These are phyloP conservation scores for Aspergillus indologenus DNA, from an alignment of 495 filamentous ascomycete genomes.

Conservation along the genomic window DNA sequence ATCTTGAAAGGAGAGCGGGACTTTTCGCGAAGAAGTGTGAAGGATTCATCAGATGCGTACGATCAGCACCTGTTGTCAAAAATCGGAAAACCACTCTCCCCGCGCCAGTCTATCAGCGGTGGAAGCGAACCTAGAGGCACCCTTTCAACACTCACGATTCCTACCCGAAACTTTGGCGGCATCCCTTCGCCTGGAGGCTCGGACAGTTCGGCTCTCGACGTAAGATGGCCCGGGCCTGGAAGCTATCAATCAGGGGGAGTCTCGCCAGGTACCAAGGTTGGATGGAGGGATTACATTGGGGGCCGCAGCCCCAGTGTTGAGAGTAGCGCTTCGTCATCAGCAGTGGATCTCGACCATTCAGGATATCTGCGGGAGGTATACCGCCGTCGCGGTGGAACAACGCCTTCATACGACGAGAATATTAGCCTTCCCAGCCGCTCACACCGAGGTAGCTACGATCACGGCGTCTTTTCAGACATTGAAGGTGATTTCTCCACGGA, in stretches of 20 bases:
- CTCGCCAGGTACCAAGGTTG: conserved; percentile 43
- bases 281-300: conserved; percentile 44
- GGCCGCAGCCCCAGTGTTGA: conserved; percentile 51
- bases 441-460: conserved; percentile 62
- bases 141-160: conserved; percentile 45
- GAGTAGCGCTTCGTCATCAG: conserved; percentile 45
- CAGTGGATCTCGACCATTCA: conserved; percentile 39
- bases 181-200: conserved; percentile 46
- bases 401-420: conserved; percentile 49
- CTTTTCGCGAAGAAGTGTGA: conserved; percentile 53
- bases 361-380: conserved; percentile 32
- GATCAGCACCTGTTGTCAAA: conserved; percentile 78
- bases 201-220: conserved; percentile 41
- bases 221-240: conserved; percentile 41
- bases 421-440: conserved; percentile 47
- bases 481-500: conserved; percentile 68
- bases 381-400: conserved; percentile 37
- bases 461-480: conserved; percentile 56
- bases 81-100: conserved; percentile 61
- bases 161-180: conserved; percentile 38
- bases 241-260: conserved; percentile 45
- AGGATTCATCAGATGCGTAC: conserved; percentile 66
- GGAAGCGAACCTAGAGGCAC: conserved; percentile 52
- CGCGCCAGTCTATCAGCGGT: conserved; percentile 52
- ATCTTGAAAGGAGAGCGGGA: conserved; percentile 60